These are phyloP conservation scores for Kwoniella newhampshirensis DNA, from an alignment of 768 basidiomycete species.

Conservation along the genomic window DNA sequence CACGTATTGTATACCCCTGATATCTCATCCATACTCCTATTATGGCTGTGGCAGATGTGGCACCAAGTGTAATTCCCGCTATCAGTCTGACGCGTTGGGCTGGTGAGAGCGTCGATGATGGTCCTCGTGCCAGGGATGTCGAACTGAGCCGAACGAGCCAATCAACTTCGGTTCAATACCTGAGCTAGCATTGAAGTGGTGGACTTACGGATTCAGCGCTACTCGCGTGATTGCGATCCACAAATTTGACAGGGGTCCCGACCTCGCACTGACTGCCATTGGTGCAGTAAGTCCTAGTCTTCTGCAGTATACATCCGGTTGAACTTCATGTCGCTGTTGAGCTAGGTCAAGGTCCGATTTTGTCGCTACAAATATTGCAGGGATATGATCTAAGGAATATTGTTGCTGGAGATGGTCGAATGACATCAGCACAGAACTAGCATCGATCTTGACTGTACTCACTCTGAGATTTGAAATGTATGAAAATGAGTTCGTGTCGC, in stretches of 20 bases:
- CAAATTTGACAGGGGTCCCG: conserved; percentile 56
- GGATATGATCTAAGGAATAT: conserved; percentile 91
- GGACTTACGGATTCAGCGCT: conserved; percentile 46
- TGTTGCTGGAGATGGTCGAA: conserved; percentile 71
- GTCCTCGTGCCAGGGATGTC: conserved; percentile 43
- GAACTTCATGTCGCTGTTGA: conserved; percentile 95
- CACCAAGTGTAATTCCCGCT: conserved; percentile 25
- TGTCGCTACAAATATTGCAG: conserved; percentile 95
- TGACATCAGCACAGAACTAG: background rate
- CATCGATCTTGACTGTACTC: conserved; percentile 41
- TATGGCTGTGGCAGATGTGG: conserved; percentile 28
- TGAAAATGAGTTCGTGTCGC: conserved; percentile 97
- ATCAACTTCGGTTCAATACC: background rate
- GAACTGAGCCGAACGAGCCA: conserved; percentile 23
- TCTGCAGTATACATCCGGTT: conserved; percentile 95
- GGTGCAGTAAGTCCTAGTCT: conserved; percentile 86
- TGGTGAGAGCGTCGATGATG: conserved; percentile 36
- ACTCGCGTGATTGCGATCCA: conserved; percentile 50
- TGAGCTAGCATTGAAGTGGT: background rate
- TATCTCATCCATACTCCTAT: conserved; percentile 44
- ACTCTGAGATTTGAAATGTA: conserved; percentile 96
- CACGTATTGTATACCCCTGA: conserved; percentile 42
- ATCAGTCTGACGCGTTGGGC: conserved; percentile 37
- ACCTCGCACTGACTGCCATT: conserved; percentile 87
- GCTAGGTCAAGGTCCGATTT: conserved; percentile 97